Evolutionary conservation across 2,329 filamentous ascomycete genomes (phyloP).

Genomic region (Apiospora koreana): DNA sequence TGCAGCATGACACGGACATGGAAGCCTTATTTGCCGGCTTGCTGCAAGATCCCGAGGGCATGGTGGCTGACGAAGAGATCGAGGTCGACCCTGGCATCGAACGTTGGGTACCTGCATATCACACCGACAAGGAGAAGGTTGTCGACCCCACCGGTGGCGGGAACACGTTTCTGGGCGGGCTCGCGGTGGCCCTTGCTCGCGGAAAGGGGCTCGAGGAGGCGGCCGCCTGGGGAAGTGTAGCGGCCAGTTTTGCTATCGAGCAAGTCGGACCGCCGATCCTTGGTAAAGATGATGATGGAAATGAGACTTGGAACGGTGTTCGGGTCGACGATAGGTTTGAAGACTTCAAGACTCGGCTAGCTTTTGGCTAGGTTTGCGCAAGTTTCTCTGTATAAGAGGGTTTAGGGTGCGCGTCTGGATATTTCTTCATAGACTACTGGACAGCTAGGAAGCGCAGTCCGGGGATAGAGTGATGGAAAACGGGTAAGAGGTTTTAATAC

Average conservation of each 20-base stretch:
- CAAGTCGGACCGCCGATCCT: conserved; percentile 81
- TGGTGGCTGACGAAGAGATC: conserved; percentile 57
- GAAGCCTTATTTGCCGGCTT: conserved; percentile 61
- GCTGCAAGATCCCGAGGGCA: conserved; percentile 53
- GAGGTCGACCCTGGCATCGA: conserved; percentile 66
- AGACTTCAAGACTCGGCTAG: conserved; percentile 42
- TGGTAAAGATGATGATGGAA: conserved; percentile 39
- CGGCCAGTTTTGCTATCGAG: conserved; percentile 92
- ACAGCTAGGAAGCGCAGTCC: background rate
- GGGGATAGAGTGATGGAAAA: background rate
- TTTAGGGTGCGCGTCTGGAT: background rate
- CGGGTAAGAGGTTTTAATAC: background rate
- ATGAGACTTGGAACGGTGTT: conserved; percentile 64
- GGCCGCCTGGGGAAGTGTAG: conserved; percentile 75
- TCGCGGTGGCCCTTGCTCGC: conserved; percentile 59
- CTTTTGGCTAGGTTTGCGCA: background rate
- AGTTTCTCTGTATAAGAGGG: background rate
- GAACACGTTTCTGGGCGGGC: conserved; percentile 78
- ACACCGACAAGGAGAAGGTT: conserved; percentile 56
- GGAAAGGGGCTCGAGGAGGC: conserved; percentile 67
- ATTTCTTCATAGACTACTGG: background rate
- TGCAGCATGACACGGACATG: conserved; percentile 64
- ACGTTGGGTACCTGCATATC: conserved; percentile 79
- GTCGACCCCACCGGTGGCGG: conserved; percentile 94
- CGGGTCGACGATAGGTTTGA: conserved; percentile 52